Conservation (phyloP, 345 rosid species). For the Carallia brachiata region DNA sequence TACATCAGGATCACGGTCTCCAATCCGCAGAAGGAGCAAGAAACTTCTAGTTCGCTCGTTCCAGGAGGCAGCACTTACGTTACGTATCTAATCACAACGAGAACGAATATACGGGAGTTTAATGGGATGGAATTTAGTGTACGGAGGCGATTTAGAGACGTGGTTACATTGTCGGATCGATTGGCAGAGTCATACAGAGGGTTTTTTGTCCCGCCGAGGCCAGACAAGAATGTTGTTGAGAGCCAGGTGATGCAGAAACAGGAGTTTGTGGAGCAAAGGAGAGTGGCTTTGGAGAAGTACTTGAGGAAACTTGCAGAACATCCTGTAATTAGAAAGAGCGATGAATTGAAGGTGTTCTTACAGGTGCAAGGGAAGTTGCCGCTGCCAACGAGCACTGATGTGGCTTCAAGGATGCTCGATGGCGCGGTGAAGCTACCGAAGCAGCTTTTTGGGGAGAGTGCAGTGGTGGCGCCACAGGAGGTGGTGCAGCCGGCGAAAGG, state of each 20-base stretch:
- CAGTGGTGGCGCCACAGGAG: slow-evolving; percentile 56
- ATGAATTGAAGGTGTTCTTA: slow-evolving; percentile 76
- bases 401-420: slow-evolving; percentile 92
- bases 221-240: slow-evolving; percentile 94
- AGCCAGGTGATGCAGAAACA: slow-evolving; percentile 97
- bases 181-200: slow-evolving; percentile 83
- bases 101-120: slow-evolving; percentile 74
- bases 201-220: slow-evolving; percentile 80
- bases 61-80: slow-evolving; percentile 72
- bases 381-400: slow-evolving; percentile 60
- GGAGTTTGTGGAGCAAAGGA: slow-evolving; percentile 93
- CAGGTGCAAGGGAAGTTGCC: slow-evolving; percentile 80
- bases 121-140: slow-evolving; percentile 68
- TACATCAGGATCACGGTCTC: slow-evolving; percentile 78
- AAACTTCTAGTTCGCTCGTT: slow-evolving; percentile 64
- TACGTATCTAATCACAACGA: slow-evolving; percentile 75
- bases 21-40: slow-evolving; percentile 82
- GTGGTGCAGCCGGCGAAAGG: slow-evolving; percentile 89
- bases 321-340: slow-evolving; percentile 74
- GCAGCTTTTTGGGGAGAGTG: slow-evolving; percentile 80
- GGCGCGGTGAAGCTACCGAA: slow-evolving; percentile 82
- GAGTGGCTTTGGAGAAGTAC: slow-evolving; percentile 84
- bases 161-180: slow-evolving; percentile 78
- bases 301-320: slow-evolving; percentile 66
- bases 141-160: slow-evolving; percentile 76